Base-by-base conservation (phyloP, 2,329 filamentous ascomycete species). In the Cercospora canescens region DNA sequence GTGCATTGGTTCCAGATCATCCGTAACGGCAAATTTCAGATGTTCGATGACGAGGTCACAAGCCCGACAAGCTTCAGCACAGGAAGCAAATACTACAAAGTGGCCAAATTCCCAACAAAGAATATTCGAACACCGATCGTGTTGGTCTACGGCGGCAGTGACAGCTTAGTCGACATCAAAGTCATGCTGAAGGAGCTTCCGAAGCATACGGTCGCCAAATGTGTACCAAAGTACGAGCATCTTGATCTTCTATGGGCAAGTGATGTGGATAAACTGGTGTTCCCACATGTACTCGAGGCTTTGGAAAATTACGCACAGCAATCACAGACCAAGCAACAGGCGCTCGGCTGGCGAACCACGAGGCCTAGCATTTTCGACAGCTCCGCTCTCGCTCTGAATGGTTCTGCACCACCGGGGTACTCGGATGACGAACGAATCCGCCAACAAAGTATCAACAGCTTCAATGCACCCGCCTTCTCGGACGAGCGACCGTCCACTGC, bases 1-100 rank as follows among this genome's bases (percentile, higher is more conserved):
- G 95, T 99, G 0, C 95, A 99, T 77, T 99, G 95, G 95, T 99
- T 99, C 78, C 95, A 99, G 77, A 97, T 99, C 76, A 99, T 99
- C 74, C 90, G 95, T 70, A 97, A 94, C 74, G 92, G 93, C 74
- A 93, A 89, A 28, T 98, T 99, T 79, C 95, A 99, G 79, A 97
- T 99, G 92, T 98, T 94, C 78, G 95, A 99, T 76, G 95, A 99
- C 76, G 94, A 98, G 73, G 87, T 95, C 0, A 91, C 93, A 64
- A 89, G 90, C 30, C 90, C 90, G 0, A 83, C 96, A 66, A 88
- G 88, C 62, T 82, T 94, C 39, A 87, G 86, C 24, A 88, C 88
- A 4, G 86, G 86, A 62, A 89, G 87, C 75, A 93, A 94, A 73
- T 97, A 96, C 80, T 97, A 96, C 78, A 97, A 97, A 77, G 94